Percentiles rank a stretch among this genome's conserved stretches.
Conservation (phyloP, 257 asterid species). For the Solanum chmielewskii region DNA sequence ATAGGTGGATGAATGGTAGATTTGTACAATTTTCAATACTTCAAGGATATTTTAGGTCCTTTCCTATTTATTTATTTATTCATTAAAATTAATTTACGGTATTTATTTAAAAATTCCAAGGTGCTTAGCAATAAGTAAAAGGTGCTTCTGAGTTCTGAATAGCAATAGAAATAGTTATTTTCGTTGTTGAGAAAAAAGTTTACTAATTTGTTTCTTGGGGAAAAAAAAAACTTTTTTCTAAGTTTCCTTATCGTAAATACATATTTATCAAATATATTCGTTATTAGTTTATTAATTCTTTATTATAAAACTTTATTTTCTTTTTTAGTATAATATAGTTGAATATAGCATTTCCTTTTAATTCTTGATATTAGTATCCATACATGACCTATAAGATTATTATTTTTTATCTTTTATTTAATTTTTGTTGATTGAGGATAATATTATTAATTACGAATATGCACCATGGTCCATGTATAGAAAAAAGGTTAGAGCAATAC, state of each 20-base stretch:
- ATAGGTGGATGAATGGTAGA: no score
- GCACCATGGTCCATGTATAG: neutral
- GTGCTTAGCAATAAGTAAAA: neutral
- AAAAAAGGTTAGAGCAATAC: neutral
- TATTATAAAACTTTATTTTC: neutral
- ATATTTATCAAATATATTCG: no score
- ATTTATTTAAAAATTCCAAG: no score
- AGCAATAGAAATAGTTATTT: neutral
- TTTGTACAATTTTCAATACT: no score
- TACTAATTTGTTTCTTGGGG: no score
- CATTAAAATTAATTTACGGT: no score
- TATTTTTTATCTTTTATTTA: no score
- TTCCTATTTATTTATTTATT: no score
- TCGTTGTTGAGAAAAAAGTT: neutral
- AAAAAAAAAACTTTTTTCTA: no score
- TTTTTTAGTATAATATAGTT: neutral
- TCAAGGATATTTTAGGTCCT: no score
- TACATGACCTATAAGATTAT: neutral
- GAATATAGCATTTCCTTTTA: neutral
- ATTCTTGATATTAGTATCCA: neutral
- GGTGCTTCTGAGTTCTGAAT: neutral
- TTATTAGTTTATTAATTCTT: no score
- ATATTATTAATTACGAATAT: neutral
- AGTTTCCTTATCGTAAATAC: no score
- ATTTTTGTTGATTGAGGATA: neutral